Evolutionary conservation across 2,329 filamentous ascomycete genomes (phyloP).

Genomic region (Aspergillus udagawae): DNA sequence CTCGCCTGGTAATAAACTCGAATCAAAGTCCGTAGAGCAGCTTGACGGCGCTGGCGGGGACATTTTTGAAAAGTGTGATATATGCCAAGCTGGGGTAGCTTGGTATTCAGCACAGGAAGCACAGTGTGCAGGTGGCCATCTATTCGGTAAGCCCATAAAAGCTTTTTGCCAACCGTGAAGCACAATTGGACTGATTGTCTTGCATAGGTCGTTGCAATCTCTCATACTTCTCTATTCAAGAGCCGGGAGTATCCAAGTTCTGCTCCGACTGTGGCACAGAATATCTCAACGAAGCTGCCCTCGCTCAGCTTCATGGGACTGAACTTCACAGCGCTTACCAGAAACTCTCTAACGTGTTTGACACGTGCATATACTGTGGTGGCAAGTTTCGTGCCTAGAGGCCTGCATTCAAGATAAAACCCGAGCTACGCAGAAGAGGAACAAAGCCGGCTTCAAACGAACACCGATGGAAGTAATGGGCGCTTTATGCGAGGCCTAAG

Average conservation of each 20-base stretch:
- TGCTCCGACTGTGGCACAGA: constrained; percentile 51
- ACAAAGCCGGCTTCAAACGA: background rate
- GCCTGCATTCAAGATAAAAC: background rate
- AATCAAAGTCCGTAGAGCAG: constrained; percentile 21
- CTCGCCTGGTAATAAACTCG: constrained; percentile 10
- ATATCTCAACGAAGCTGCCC: constrained; percentile 44
- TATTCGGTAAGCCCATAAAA: constrained; percentile 41
- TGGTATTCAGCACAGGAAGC: constrained; percentile 47
- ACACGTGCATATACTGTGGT: constrained; percentile 34
- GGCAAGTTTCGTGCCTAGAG: constrained; percentile 28
- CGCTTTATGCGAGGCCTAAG: constrained; percentile 47
- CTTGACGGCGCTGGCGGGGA: constrained; percentile 20
- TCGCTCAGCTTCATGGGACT: constrained; percentile 15
- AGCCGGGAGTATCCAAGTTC: constrained; percentile 50
- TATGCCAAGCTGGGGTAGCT: constrained; percentile 47
- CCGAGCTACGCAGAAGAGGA: background rate
- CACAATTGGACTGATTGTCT: constrained; percentile 7
- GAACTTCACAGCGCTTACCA: constrained; percentile 19
- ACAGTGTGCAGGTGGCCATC: constrained; percentile 49
- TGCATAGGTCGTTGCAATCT: constrained; percentile 49
- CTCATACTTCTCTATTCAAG: constrained; percentile 53
- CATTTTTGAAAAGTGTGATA: constrained; percentile 48
- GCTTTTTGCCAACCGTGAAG: background rate
- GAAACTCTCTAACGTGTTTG: constrained; percentile 28
- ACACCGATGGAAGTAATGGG: background rate